Percentiles rank a stretch among this genome's conserved stretches.
These are phyloP conservation scores for Beauveria varroae DNA, from an alignment of 2,329 filamentous ascomycete species.

Conservation along the genomic window DNA sequence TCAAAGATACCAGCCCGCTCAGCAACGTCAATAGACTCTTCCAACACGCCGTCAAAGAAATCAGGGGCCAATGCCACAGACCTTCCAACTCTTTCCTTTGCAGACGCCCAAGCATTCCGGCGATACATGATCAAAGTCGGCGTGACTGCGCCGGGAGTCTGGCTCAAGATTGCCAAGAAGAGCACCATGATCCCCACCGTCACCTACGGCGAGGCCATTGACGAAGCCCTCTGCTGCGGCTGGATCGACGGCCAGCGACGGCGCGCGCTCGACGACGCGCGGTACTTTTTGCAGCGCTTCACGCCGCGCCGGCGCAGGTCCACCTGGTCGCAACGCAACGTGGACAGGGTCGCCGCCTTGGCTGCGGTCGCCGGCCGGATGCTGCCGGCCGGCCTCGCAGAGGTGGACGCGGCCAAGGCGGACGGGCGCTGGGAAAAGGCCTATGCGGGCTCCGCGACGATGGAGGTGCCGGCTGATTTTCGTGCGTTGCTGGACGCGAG, in stretches of 20 bases:
- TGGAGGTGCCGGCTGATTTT: constrained; percentile 43
- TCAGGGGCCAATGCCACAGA: neutral
- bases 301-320: constrained; percentile 48
- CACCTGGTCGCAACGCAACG: constrained; percentile 54
- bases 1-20: neutral
- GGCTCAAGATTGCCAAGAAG: constrained; percentile 44
- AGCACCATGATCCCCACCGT: constrained; percentile 34
- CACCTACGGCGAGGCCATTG: constrained; percentile 43
- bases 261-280: constrained; percentile 30
- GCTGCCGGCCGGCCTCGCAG: constrained; percentile 37
- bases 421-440: constrained; percentile 53
- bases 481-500: constrained; percentile 28
- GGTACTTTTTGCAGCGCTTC: constrained; percentile 48
- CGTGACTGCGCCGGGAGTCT: constrained; percentile 29
- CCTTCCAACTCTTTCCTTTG: constrained; percentile 21
- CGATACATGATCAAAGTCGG: constrained; percentile 32
- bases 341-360: constrained; percentile 40
- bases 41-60: neutral
- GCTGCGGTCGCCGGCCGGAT: constrained; percentile 37
- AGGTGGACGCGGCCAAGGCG: constrained; percentile 45
- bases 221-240: constrained; percentile 51
- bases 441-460: constrained; percentile 42
- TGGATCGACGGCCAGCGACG: constrained; percentile 55
- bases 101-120: constrained; percentile 24
- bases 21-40: neutral